These are phyloP conservation scores for Talaromyces adpressus DNA, from an alignment of 495 filamentous ascomycete species.

Conservation along the genomic window DNA sequence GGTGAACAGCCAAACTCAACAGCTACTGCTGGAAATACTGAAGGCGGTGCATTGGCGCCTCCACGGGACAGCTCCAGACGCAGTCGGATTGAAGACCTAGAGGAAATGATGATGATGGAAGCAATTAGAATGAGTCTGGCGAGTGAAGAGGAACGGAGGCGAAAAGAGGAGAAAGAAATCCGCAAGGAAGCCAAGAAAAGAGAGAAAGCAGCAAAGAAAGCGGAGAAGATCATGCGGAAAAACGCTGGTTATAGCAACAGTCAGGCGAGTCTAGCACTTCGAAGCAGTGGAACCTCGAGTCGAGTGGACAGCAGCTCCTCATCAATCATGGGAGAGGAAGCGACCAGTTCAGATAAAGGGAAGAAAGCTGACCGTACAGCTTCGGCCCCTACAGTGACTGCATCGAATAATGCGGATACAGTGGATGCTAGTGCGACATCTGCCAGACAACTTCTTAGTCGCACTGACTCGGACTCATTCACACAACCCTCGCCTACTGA, in stretches of 20 bases:
- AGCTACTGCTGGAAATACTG: constrained; percentile 27
- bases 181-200: constrained; percentile 74
- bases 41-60: constrained; percentile 38
- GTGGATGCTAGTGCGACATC: constrained; percentile 6
- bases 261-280: constrained; percentile 32
- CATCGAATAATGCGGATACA: not conserved
- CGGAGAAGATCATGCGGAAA: constrained; percentile 58
- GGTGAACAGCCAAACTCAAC: constrained; percentile 11
- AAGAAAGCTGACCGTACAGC: constrained; percentile 66
- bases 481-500: constrained; percentile 23
- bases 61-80: constrained; percentile 54
- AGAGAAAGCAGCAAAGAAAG: constrained; percentile 78
- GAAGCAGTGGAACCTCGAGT: constrained; percentile 19
- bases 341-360: constrained; percentile 55
- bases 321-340: constrained; percentile 28
- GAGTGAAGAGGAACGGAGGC: constrained; percentile 82
- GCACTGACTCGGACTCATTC: constrained; percentile 11
- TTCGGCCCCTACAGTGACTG: constrained; percentile 7
- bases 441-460: not conserved
- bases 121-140: constrained; percentile 84
- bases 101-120: constrained; percentile 98
- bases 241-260: constrained; percentile 41
- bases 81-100: constrained; percentile 73
- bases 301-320: constrained; percentile 33
- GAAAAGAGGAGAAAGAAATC: constrained; percentile 71